Conservation (phyloP, 140 eudicot species). For the Oenanthe javanica region DNA sequence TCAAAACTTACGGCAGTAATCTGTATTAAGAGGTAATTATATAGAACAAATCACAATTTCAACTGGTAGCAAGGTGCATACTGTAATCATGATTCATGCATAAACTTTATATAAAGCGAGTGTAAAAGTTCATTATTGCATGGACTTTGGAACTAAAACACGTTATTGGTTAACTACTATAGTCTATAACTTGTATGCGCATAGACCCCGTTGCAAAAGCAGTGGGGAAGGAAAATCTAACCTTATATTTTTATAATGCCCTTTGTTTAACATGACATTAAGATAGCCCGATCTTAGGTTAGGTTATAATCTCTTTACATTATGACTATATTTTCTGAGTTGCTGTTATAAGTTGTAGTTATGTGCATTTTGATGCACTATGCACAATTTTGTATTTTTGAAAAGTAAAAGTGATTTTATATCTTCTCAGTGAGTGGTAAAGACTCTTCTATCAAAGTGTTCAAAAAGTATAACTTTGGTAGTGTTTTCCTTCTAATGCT, state of each 20-base stretch:
- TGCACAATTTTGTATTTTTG: neutral
- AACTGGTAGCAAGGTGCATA: neutral
- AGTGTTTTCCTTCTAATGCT: neutral
- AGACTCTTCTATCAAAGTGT: neutral
- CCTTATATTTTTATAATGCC: neutral
- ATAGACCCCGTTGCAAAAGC: neutral
- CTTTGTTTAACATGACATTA: neutral
- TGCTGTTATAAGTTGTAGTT: neutral
- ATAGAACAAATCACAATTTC: neutral
- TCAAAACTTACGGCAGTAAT: neutral
- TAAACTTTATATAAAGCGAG: constrained; percentile 12
- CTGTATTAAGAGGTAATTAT: neutral
- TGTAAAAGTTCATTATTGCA: constrained; percentile 11
- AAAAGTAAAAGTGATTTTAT: constrained; percentile 2
- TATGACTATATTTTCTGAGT: neutral
- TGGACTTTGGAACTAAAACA: constrained; percentile 8
- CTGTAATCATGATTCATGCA: constrained; percentile 13
- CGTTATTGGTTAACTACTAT: neutral
- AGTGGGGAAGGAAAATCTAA: neutral
- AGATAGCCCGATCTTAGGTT: neutral
- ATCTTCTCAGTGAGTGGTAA: neutral
- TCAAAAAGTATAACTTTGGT: constrained; percentile 5
- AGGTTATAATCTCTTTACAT: neutral
- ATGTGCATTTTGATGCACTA: neutral
- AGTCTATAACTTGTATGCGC: neutral